Base-by-base conservation (phyloP, 208 protist species). In the Novymonas esmeraldas region DNA sequence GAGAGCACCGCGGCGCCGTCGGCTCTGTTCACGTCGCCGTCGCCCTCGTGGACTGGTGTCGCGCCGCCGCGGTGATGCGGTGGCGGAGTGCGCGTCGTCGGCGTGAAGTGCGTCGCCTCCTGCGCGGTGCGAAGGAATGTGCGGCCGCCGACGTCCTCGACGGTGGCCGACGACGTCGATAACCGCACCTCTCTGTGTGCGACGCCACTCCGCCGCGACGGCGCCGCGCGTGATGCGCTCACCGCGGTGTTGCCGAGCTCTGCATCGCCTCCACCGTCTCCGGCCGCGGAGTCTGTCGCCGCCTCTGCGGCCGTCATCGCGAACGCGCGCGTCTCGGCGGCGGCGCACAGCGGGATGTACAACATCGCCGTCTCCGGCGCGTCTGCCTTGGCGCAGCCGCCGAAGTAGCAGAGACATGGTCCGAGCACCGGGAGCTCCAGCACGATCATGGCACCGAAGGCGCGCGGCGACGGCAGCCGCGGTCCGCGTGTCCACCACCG, bases 331-430 rank as follows among this genome's bases (percentile, higher is more conserved):
- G 42, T 64, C 46, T 39, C 13, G 13, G 33, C 36, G 2, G 63
- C 54, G 13, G 64, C 31, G 55, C 29, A 44, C 20, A 85, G 64
- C 9, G 80, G 80, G 6, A 85, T 71, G 69, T 82, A 85, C 9
- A 81, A 67, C 80, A 85, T 85, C 14, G 76, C 56, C 44, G 72
- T 85, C 68, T 85, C 76, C 18, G 80, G 80, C 16, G 63, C 34
- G 33, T 78, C 75, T 0, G 68, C 80, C 45, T 55, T 73, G 18
- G 71, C 58, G 42, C 80, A 82, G 41, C 80, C 80, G 50, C 80
- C 80, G 52, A 85, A 82, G 64, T 85, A 85, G 49, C 76, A 81
- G 14, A 85, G 41, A 28, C 76, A 85, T 3, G 49, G 61, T 0
- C 80, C 75, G 16, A 82, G 51, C 16, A 66, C 31, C 13, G 74